These are phyloP conservation scores for Effrenium voratum DNA, from an alignment of 73 alveolate species.

Conservation along the genomic window DNA sequence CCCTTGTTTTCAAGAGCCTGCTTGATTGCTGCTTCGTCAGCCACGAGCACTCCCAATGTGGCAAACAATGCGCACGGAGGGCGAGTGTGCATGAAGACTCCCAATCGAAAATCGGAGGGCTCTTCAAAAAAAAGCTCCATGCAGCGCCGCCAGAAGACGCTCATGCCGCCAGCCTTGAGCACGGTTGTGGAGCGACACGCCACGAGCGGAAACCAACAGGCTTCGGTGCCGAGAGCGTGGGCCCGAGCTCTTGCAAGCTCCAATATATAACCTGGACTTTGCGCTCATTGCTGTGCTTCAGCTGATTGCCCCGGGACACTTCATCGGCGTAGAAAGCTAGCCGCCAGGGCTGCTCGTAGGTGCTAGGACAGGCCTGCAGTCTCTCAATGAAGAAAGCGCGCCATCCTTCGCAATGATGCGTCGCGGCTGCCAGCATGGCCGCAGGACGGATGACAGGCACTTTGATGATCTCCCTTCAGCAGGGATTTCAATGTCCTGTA, in stretches of 20 bases:
- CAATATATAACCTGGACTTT: not conserved
- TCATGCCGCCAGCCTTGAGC: constrained; percentile 5
- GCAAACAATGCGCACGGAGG: not conserved
- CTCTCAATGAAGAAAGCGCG: not conserved
- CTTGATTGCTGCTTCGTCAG: not conserved
- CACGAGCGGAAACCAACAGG: not conserved
- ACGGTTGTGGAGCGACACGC: not conserved
- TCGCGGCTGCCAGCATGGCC: too few relatives aligned
- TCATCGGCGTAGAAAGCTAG: not conserved
- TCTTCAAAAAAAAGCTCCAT: not conserved
- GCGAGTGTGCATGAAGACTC: not conserved
- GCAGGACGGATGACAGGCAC: too few relatives aligned
- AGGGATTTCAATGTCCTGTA: too few relatives aligned
- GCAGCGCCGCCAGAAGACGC: not conserved
- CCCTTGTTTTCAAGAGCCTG: constrained; percentile 4
- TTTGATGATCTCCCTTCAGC: too few relatives aligned
- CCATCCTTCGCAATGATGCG: not conserved
- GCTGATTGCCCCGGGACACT: not conserved
- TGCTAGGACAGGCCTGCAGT: not conserved
- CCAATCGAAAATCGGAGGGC: not conserved
- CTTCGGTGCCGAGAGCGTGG: not conserved
- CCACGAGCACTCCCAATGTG: not conserved
- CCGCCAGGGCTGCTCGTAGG: not conserved
- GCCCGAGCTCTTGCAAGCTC: not conserved
- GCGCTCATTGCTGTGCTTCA: not conserved